phyloP scores from a whole-genome alignment of 306 rosid species.

The Adenanthera pavonina region DNA sequence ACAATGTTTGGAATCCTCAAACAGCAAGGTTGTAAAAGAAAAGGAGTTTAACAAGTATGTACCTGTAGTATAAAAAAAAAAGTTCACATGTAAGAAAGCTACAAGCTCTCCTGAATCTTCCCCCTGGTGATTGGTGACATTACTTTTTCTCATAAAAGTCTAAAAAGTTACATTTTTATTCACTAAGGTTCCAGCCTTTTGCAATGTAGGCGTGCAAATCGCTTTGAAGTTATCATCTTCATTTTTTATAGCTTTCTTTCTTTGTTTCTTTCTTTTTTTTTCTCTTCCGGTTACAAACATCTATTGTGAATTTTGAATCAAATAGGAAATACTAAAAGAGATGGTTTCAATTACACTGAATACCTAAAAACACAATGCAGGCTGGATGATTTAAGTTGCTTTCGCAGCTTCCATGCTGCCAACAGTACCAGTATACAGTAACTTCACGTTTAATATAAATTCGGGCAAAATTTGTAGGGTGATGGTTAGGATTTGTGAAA shows the following conservation, averaged over 20 bases:
- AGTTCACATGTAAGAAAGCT: not conserved
- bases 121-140: not conserved
- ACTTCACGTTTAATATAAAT: not conserved
- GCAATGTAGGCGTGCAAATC: not conserved
- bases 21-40: not conserved
- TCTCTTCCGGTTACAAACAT: not conserved
- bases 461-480: not conserved
- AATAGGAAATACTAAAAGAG: not conserved
- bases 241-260: not conserved
- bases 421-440: not conserved
- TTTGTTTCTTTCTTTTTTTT: no score
- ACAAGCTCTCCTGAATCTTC: not conserved
- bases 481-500: not conserved
- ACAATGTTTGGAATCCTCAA: not conserved
- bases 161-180: not conserved
- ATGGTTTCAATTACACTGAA: not conserved
- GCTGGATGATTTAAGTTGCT: not conserved
- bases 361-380: not conserved
- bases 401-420: not conserved
- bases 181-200: not conserved
- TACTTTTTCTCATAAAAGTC: not conserved
- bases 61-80: not conserved
- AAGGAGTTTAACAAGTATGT: not conserved
- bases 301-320: not conserved
- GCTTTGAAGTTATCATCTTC: not conserved